Base-by-base conservation (phyloP, 305 asterid species). In the Fraxinus sp. region DNA sequence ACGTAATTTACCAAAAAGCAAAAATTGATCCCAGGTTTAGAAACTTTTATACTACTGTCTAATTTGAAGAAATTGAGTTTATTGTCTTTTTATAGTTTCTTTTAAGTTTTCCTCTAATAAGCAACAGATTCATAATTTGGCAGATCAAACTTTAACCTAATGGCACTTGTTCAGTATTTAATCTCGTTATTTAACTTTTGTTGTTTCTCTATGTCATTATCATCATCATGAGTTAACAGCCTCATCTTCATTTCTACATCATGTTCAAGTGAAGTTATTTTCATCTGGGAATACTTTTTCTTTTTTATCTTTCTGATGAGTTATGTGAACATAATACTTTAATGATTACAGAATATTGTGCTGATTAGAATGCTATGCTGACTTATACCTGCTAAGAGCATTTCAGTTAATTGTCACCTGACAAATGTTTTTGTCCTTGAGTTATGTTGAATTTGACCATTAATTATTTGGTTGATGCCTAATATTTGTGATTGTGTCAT, bases 381-480 rank as follows among this genome's bases (percentile, higher is more conserved):
- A 5, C 74, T 28, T 26, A 66, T 66, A 26, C 37, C 36, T 66
- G 74, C 16, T 66, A 26, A 66, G 36, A 26, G 36, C 74, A 24
- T 66, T 11, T 66, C 18, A 26, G 37, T 66, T 28, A 26, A 66
- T 66, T 66, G 74, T 66, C 74, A 10, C 36, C 18, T 2, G 6
- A 62, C 32, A 62, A 62, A 7, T 62, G 26, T 72, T 72, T 72
- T 14, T 72, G 75, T 30, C 37, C 75, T 68, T 4, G 35, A 68
- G 37, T 13, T 68, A 11, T 14, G 22, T 70, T 32, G 37, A 30
- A 30, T 28, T 70, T 28, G 41, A 30, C 22, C 20, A 30, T 70
- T 70, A 70, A 70, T 30, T 28, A 70, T 70, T 70, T 11, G 22
- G 81, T 41, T 37, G 77, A 22, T 83, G 64, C 39, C 32, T 77